phyloP scores from a whole-genome alignment of 2,329 filamentous ascomycete species.

The Epichloe elymi region DNA sequence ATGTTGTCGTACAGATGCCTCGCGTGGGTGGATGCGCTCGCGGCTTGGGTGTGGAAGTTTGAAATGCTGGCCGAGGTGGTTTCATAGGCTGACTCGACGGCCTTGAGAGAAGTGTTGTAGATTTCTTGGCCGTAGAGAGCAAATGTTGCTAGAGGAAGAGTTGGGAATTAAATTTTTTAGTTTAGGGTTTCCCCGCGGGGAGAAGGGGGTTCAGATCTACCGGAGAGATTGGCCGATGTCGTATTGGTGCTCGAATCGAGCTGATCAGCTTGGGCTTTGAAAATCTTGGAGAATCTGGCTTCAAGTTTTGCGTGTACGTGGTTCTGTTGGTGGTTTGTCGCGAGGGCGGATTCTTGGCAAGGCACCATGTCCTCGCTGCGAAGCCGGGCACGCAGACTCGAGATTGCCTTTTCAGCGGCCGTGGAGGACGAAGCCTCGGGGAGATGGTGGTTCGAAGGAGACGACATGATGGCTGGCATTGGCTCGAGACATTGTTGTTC shows the following conservation, averaged over 20 bases:
- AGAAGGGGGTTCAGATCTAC: not conserved
- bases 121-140: slow-evolving; percentile 4
- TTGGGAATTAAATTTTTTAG: not conserved
- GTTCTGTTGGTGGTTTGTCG: not conserved
- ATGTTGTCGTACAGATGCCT: slow-evolving; percentile 19
- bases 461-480: slow-evolving; percentile 1
- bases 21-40: slow-evolving; percentile 7
- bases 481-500: too few relatives aligned
- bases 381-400: slow-evolving; percentile 16
- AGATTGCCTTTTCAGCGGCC: slow-evolving; percentile 3
- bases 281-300: slow-evolving; percentile 8
- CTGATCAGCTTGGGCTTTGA: not conserved
- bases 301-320: slow-evolving; percentile 15
- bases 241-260: not conserved
- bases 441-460: slow-evolving; percentile 3
- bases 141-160: slow-evolving; percentile 1
- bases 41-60: slow-evolving; percentile 10
- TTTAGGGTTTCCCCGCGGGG: not conserved
- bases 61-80: slow-evolving; percentile 12
- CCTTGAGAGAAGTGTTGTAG: slow-evolving; percentile 1
- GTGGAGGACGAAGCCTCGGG: slow-evolving; percentile 3
- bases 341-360: not conserved
- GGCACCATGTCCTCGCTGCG: slow-evolving; percentile 10
- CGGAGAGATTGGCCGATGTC: not conserved
- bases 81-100: slow-evolving; percentile 12